Evolutionary conservation across 2,329 filamentous ascomycete genomes (phyloP).

Genomic region (Aspergillus sojae): DNA sequence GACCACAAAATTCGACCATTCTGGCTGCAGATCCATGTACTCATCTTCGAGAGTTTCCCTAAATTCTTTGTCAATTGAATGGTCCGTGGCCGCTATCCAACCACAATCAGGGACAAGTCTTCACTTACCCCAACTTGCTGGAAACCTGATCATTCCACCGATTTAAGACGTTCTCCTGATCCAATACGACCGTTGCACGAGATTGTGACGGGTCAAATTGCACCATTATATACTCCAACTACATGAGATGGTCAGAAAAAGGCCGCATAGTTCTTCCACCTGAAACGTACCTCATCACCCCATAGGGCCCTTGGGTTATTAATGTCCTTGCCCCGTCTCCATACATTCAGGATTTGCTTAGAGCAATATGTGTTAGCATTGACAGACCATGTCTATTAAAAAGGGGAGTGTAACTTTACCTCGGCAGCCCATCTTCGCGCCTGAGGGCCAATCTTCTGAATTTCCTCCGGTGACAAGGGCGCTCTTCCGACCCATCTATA

Average conservation of each 20-base stretch:
- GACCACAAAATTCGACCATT: constrained; percentile 18
- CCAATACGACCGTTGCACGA: constrained; percentile 15
- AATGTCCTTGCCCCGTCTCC: constrained; percentile 10
- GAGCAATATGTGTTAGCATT: not conserved
- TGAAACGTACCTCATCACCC: constrained; percentile 17
- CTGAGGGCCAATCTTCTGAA: not conserved
- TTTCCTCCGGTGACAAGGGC: not conserved
- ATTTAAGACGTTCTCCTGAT: constrained; percentile 13
- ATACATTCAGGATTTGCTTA: constrained; percentile 17
- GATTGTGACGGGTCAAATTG: constrained; percentile 6
- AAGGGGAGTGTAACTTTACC: not conserved
- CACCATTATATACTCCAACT: constrained; percentile 18
- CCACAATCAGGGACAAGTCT: no score
- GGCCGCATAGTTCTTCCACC: not conserved
- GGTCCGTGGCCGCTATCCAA: not conserved
- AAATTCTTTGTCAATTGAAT: not conserved
- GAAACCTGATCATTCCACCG: constrained; percentile 2
- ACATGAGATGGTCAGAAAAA: not conserved
- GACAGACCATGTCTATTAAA: not conserved
- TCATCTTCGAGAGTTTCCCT: not conserved
- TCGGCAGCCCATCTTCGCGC: not conserved
- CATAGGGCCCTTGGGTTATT: constrained; percentile 9
- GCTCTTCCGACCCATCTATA: not conserved
- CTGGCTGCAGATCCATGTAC: constrained; percentile 12
- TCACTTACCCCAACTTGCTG: not conserved